Evolutionary conservation across 495 filamentous ascomycete genomes (phyloP).

Genomic region (Cladorrhinum samala): DNA sequence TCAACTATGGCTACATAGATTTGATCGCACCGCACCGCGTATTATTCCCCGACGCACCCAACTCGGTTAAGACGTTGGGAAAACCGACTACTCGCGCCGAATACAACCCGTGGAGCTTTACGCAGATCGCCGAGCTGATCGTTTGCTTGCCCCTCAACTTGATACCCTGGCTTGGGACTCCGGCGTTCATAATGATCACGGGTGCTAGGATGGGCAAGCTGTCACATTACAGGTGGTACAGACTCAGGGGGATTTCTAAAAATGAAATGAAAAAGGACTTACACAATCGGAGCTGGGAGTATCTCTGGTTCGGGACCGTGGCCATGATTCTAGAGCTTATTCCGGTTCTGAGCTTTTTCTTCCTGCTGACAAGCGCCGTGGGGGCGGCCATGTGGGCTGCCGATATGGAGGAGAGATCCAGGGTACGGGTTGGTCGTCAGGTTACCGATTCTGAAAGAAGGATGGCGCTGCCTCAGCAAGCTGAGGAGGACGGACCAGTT

Average conservation of each 20-base stretch:
- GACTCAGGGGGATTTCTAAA: constrained; percentile 64
- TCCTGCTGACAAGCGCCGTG: constrained; percentile 69
- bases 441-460: constrained; percentile 15
- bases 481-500: constrained; percentile 17
- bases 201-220: constrained; percentile 53
- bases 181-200: constrained; percentile 69
- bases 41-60: constrained; percentile 54
- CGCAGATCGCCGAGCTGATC: constrained; percentile 73
- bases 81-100: constrained; percentile 61
- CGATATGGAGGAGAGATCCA: constrained; percentile 37
- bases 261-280: constrained; percentile 60
- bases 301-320: constrained; percentile 50
- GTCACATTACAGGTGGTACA: constrained; percentile 67
- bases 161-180: constrained; percentile 76
- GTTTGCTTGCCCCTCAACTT: constrained; percentile 81
- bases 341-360: constrained; percentile 79
- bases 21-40: constrained; percentile 68
- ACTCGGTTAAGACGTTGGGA: constrained; percentile 65
- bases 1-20: constrained; percentile 43
- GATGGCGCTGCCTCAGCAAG: background rate
- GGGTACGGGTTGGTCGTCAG: constrained; percentile 20
- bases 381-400: constrained; percentile 87
- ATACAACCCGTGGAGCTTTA: constrained; percentile 62
- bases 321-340: constrained; percentile 62
- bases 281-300: constrained; percentile 61